phyloP scores from a whole-genome alignment of 208 protist genomes.

The Tritrichomonas foetus region DNA sequence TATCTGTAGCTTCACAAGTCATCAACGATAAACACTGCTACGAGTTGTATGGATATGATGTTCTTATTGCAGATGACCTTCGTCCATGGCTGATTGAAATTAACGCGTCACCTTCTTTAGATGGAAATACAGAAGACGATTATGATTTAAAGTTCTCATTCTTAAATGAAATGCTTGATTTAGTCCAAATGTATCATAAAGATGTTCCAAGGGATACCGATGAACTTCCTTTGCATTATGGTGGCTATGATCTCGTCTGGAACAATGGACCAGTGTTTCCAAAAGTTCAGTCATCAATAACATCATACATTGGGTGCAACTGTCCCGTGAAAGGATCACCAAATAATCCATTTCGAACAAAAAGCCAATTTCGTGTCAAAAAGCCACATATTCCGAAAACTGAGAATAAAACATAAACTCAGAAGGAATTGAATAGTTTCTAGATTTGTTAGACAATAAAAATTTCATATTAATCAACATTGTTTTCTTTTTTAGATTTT shows the following conservation, averaged over 20 bases:
- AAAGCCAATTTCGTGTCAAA: background rate
- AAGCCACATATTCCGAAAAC: background rate
- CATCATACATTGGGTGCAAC: background rate
- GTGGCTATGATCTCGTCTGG: background rate
- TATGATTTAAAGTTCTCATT: conserved; percentile 47
- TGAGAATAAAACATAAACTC: background rate
- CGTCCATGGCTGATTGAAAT: conserved; percentile 52
- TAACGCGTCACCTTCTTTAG: conserved; percentile 49
- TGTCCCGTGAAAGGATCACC: background rate
- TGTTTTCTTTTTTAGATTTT: too few relatives aligned
- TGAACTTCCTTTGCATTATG: background rate
- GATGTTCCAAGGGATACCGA: too few relatives aligned
- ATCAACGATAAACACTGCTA: conserved; percentile 45
- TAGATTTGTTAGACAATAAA: too few relatives aligned
- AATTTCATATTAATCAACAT: too few relatives aligned
- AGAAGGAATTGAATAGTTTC: too few relatives aligned
- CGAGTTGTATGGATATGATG: conserved; percentile 55
- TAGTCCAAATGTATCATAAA: conserved; percentile 43
- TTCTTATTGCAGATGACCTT: conserved; percentile 48
- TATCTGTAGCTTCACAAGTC: background rate
- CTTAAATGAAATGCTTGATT: conserved; percentile 45
- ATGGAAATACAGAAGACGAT: conserved; percentile 48
- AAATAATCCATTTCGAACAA: conserved; percentile 14
- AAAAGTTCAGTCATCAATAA: background rate
- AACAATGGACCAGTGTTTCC: background rate